phyloP scores from a whole-genome alignment of 306 rosid genomes.

The Quercus engelmannii region DNA sequence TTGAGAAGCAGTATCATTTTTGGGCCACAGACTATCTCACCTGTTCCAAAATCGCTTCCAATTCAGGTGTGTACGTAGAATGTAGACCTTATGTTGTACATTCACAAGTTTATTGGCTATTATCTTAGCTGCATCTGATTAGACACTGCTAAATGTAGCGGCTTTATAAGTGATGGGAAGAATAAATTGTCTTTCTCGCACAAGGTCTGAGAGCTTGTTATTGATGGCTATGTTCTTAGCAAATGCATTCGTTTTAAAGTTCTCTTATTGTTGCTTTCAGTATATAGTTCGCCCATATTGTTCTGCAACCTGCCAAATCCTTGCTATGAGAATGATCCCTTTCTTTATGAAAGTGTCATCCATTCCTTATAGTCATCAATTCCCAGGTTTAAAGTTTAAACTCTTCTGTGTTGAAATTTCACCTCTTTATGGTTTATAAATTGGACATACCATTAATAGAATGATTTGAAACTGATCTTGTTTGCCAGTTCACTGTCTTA shows the following conservation, averaged over 20 bases:
- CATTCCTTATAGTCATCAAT: neutral
- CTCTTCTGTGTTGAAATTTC: neutral
- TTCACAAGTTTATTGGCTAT: constrained; percentile 3
- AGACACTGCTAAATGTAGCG: neutral
- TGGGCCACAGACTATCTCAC: constrained; percentile 84
- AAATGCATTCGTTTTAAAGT: neutral
- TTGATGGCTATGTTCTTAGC: neutral
- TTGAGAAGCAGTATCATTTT: constrained; percentile 94
- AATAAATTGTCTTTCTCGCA: neutral
- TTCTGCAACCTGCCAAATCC: neutral
- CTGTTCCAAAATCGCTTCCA: constrained; percentile 90
- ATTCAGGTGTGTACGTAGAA: constrained; percentile 56
- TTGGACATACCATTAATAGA: neutral
- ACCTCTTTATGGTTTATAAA: neutral
- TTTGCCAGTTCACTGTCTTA: neutral
- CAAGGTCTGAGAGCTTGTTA: neutral
- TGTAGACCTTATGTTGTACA: neutral
- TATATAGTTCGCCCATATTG: neutral
- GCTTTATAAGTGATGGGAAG: neutral
- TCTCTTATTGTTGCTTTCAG: neutral
- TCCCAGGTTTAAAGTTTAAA: constrained; percentile 1
- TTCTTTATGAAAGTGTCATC: constrained; percentile 2
- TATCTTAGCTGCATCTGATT: neutral
- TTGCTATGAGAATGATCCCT: neutral
- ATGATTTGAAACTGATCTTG: neutral